Evolutionary conservation across 164 flowering plant genomes (phyloP).

Genomic region (Macadamia tetraphylla): DNA sequence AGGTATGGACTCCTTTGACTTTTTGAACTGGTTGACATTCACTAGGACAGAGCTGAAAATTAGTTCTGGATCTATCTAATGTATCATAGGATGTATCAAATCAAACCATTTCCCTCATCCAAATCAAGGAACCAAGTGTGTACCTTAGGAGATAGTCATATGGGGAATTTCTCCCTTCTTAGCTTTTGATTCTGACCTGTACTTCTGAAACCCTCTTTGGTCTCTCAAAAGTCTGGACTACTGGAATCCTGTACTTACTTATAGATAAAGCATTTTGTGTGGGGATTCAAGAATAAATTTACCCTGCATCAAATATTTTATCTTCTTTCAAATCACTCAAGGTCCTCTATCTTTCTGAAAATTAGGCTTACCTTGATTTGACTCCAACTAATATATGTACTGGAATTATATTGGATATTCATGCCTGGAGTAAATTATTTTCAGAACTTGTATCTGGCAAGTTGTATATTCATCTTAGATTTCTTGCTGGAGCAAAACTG

Average conservation of each 20-base stretch:
- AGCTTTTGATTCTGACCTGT: too few species aligned
- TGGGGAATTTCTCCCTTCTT: too few species aligned
- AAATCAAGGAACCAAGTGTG: too few species aligned
- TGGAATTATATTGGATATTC: background rate
- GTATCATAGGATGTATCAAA: background rate
- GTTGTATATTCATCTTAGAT: background rate
- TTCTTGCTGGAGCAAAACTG: background rate
- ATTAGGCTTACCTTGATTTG: background rate
- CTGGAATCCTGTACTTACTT: too few species aligned
- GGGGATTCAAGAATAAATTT: background rate
- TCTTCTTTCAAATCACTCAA: background rate
- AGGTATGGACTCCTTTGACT: conserved; percentile 31
- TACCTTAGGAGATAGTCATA: too few species aligned
- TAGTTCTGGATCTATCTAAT: background rate
- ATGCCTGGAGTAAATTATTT: background rate
- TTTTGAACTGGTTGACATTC: background rate
- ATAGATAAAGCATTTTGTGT: too few species aligned
- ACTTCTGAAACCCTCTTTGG: too few species aligned
- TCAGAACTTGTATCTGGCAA: background rate
- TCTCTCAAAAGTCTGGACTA: too few species aligned
- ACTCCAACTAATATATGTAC: too few species aligned
- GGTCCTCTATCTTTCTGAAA: background rate
- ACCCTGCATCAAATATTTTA: background rate
- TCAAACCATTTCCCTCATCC: too few species aligned
- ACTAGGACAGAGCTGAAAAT: background rate